phyloP scores from a whole-genome alignment of 495 filamentous ascomycete genomes.

The Durotheca rogersii region DNA sequence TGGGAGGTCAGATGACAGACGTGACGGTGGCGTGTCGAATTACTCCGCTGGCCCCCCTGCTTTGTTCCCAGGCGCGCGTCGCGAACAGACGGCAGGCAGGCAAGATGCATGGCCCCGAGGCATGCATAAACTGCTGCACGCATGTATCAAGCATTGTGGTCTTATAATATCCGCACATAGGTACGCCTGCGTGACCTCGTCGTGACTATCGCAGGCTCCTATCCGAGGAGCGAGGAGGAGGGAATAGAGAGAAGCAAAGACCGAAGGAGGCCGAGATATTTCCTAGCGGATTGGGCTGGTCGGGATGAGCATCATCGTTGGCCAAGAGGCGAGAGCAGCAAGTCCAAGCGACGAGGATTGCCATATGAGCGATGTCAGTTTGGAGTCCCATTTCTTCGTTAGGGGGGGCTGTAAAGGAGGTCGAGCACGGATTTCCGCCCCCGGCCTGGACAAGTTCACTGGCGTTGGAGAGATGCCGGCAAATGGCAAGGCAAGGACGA shows the following conservation, averaged over 20 bases:
- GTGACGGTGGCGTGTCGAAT: slow-evolving; percentile 16
- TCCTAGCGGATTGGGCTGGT: too few relatives aligned
- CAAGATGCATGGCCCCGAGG: neutral
- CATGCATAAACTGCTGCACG: too few relatives aligned
- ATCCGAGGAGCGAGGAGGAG: neutral
- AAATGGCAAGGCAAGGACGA: slow-evolving; percentile 25
- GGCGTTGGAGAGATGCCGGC: slow-evolving; percentile 26
- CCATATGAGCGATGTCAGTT: neutral
- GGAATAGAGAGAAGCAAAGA: slow-evolving; percentile 3
- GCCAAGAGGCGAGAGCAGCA: too few relatives aligned
- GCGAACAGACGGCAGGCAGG: slow-evolving; percentile 8
- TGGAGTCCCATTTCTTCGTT: neutral
- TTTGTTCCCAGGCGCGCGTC: slow-evolving; percentile 16
- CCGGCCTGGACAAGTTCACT: too few relatives aligned
- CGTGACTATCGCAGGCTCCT: too few relatives aligned
- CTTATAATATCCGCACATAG: too few relatives aligned
- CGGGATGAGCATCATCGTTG: neutral
- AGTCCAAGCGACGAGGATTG: too few relatives aligned
- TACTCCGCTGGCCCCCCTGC: slow-evolving; percentile 10
- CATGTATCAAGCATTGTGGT: too few relatives aligned
- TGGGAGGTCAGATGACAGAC: slow-evolving; percentile 4
- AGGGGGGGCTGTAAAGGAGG: too few relatives aligned
- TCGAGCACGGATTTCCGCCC: too few relatives aligned
- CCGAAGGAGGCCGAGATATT: slow-evolving; percentile 18
- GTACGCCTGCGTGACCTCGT: too few relatives aligned